Percentiles rank a stretch among this genome's conserved stretches.
Evolutionary conservation across 352 stramenopile species (phyloP).

Genomic region (Phytophthora ohioensis): DNA sequence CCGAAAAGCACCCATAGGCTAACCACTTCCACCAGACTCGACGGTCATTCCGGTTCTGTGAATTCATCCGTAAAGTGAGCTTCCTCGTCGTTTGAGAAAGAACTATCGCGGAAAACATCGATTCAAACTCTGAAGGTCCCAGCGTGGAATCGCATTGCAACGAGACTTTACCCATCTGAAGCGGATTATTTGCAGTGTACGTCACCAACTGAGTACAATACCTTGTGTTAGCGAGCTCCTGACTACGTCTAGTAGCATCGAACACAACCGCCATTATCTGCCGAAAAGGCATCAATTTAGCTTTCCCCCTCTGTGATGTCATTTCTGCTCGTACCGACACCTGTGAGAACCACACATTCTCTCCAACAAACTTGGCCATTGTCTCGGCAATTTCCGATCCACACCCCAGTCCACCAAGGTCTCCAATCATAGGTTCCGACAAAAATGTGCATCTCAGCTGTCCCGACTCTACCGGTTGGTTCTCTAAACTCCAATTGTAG

Average conservation of each 20-base stretch:
- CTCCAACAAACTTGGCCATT: constrained; percentile 26
- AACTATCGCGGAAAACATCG: constrained; percentile 25
- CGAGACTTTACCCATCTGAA: constrained; percentile 16
- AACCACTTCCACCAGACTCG: constrained; percentile 30
- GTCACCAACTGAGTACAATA: constrained; percentile 3
- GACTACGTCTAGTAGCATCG: constrained; percentile 24
- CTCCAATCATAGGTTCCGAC: constrained; percentile 25
- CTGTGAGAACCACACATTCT: constrained; percentile 33
- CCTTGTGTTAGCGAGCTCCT: constrained; percentile 26
- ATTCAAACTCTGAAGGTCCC: constrained; percentile 6
- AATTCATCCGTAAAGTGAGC: constrained; percentile 7
- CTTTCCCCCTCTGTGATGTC: not conserved
- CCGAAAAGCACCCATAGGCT: constrained; percentile 29
- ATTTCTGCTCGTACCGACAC: constrained; percentile 8
- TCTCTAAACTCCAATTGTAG: constrained; percentile 32
- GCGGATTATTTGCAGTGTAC: not conserved
- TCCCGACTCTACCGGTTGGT: constrained; percentile 21
- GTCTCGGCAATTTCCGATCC: constrained; percentile 17
- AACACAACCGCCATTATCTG: constrained; percentile 31
- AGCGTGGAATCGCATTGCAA: constrained; percentile 15
- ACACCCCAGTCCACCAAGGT: constrained; percentile 13
- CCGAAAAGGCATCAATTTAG: constrained; percentile 14
- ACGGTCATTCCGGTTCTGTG: not conserved
- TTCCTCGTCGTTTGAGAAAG: constrained; percentile 24
- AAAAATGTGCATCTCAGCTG: constrained; percentile 28